Evolutionary conservation across 495 filamentous ascomycete species (phyloP).

Genomic region (Penicillium samsonianum): DNA sequence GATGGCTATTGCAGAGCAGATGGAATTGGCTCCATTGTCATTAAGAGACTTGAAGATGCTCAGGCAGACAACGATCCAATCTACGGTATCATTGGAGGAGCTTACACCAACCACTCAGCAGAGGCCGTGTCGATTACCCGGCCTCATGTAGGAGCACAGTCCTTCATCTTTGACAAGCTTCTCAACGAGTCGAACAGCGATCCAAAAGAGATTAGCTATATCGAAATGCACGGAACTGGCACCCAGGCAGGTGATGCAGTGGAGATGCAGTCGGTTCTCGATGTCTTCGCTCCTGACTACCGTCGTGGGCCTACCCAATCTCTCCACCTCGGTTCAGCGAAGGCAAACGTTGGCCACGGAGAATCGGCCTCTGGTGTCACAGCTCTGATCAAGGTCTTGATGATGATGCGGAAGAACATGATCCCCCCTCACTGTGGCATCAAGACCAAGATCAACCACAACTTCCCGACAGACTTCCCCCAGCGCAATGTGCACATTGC

Average conservation of each 20-base stretch:
- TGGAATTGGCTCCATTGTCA: constrained; percentile 66
- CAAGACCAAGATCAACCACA: constrained; percentile 78
- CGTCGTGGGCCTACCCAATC: constrained; percentile 69
- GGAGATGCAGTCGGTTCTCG: constrained; percentile 77
- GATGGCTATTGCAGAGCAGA: constrained; percentile 81
- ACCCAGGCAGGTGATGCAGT: constrained; percentile 80
- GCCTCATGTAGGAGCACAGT: constrained; percentile 73
- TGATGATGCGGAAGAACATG: constrained; percentile 82
- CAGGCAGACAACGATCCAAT: constrained; percentile 73
- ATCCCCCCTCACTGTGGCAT: constrained; percentile 91
- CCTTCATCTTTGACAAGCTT: constrained; percentile 66
- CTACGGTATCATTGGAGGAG: constrained; percentile 64
- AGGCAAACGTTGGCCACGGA: constrained; percentile 87
- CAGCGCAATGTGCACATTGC: constrained; percentile 77
- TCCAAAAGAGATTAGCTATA: constrained; percentile 73
- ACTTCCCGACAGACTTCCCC: constrained; percentile 72
- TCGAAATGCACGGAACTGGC: constrained; percentile 90
- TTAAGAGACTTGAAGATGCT: constrained; percentile 77
- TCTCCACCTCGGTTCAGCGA: constrained; percentile 79
- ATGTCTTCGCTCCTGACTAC: constrained; percentile 72
- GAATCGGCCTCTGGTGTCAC: constrained; percentile 87
- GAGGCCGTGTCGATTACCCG: constrained; percentile 81
- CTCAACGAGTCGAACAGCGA: constrained; percentile 69
- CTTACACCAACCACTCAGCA: constrained; percentile 74
- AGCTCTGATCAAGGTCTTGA: constrained; percentile 76